These are phyloP conservation scores for Pilaira anomala DNA, from an alignment of 192 early-diverging fungal genomes.

Conservation along the genomic window DNA sequence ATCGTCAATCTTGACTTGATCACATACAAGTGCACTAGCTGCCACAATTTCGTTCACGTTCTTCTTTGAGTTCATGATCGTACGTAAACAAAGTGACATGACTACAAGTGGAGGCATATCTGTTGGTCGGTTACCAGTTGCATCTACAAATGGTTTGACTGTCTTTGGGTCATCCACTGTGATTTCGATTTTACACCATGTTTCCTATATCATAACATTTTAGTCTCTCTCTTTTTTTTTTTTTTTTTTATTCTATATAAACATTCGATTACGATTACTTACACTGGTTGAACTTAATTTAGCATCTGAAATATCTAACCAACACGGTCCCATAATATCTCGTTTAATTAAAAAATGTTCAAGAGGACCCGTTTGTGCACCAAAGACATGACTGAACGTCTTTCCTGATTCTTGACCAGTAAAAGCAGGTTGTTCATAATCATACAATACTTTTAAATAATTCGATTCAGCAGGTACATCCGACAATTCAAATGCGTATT, in stretches of 20 bases:
- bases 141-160: conserved; percentile 58
- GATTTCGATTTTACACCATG: conserved; percentile 88
- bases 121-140: conserved; percentile 34
- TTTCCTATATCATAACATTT: conserved; percentile 41
- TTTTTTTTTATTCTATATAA: background rate
- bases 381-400: conserved; percentile 87
- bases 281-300: conserved; percentile 48
- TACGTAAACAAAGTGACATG: conserved; percentile 84
- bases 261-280: conserved; percentile 10
- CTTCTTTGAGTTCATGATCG: conserved; percentile 75
- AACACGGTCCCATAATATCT: conserved; percentile 94
- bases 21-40: conserved; percentile 71
- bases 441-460: conserved; percentile 87
- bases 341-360: conserved; percentile 94
- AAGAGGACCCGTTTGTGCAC: conserved; percentile 78
- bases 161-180: conserved; percentile 67
- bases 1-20: conserved; percentile 62
- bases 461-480: conserved; percentile 74
- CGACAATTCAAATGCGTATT: conserved; percentile 90
- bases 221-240: background rate
- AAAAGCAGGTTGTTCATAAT: conserved; percentile 58
- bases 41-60: conserved; percentile 89
- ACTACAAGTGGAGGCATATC: conserved; percentile 75
- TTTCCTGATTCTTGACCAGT: conserved; percentile 57
- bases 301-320: conserved; percentile 74